Evolutionary conservation across 768 basidiomycete species (phyloP).

Genomic region (Phallus indusiatus): DNA sequence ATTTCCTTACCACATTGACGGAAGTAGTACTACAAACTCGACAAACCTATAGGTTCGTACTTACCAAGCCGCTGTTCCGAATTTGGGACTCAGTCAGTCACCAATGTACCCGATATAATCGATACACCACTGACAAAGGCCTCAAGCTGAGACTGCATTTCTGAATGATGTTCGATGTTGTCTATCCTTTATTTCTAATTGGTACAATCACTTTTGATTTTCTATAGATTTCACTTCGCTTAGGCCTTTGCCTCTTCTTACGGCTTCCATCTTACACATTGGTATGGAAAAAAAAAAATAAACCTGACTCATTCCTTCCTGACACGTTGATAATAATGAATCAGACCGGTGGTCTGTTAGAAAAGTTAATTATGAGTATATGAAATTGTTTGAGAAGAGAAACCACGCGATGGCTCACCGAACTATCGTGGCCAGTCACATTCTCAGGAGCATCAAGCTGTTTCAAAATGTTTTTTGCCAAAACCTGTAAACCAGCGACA

Average conservation of each 20-base stretch:
- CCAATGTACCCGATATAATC: too few relatives aligned
- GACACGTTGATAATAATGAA: conserved; percentile 92
- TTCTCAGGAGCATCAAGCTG: conserved; percentile 76
- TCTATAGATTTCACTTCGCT: too few relatives aligned
- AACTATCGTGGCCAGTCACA: conserved; percentile 81
- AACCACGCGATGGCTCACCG: conserved; percentile 28
- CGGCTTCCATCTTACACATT: neutral
- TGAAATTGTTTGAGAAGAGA: conserved; percentile 5
- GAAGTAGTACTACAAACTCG: too few relatives aligned
- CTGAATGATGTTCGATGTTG: too few relatives aligned
- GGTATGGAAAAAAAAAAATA: neutral
- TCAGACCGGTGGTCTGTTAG: conserved; percentile 81
- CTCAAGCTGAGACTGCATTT: too few relatives aligned
- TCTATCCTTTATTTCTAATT: too few relatives aligned
- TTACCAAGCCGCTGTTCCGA: too few relatives aligned
- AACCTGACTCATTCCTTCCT: conserved; percentile 52
- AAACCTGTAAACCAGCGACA: conserved; percentile 30
- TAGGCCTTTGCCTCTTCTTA: neutral
- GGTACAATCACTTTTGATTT: neutral
- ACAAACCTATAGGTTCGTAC: too few relatives aligned
- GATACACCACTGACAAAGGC: too few relatives aligned
- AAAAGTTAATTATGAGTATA: neutral
- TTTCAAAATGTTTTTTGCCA: conserved; percentile 91
- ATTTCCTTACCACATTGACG: too few relatives aligned
- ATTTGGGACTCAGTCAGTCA: too few relatives aligned